phyloP scores from a whole-genome alignment of 2,329 filamentous ascomycete species.

The Dothiorella sarmentorum region DNA sequence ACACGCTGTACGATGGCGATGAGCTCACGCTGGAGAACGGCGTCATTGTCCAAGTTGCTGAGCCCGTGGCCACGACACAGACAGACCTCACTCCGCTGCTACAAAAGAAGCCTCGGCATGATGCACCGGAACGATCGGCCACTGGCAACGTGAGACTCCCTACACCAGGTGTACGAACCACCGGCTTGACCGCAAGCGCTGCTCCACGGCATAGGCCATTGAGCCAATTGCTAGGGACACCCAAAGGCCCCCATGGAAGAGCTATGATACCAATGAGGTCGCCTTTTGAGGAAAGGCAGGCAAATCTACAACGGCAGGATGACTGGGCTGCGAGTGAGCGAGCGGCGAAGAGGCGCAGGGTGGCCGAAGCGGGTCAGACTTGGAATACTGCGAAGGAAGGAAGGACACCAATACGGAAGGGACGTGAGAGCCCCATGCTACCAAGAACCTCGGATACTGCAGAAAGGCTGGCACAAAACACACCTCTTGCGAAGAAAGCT shows the following conservation, averaged over 20 bases:
- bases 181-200: conserved; percentile 19
- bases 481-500: background rate
- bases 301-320: conserved; percentile 26
- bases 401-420: conserved; percentile 5
- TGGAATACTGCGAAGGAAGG: conserved; percentile 24
- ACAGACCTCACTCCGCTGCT: conserved; percentile 76
- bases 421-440: background rate
- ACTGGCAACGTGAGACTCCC: conserved; percentile 39
- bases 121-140: conserved; percentile 21
- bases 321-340: conserved; percentile 31
- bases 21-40: conserved; percentile 76
- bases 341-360: conserved; percentile 40
- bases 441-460: background rate
- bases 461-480: background rate
- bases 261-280: conserved; percentile 57
- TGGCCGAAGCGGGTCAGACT: conserved; percentile 19
- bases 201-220: conserved; percentile 54
- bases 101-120: conserved; percentile 62
- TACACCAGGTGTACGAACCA: conserved; percentile 20
- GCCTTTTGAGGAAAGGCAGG: conserved; percentile 58
- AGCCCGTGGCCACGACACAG: conserved; percentile 67
- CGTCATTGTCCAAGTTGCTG: conserved; percentile 75
- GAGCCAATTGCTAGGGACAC: conserved; percentile 63
- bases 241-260: conserved; percentile 61
- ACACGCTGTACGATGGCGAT: conserved; percentile 73